These are phyloP conservation scores for Kodamaea sp. DNA, from an alignment of 1,139 yeast species.

Conservation along the genomic window DNA sequence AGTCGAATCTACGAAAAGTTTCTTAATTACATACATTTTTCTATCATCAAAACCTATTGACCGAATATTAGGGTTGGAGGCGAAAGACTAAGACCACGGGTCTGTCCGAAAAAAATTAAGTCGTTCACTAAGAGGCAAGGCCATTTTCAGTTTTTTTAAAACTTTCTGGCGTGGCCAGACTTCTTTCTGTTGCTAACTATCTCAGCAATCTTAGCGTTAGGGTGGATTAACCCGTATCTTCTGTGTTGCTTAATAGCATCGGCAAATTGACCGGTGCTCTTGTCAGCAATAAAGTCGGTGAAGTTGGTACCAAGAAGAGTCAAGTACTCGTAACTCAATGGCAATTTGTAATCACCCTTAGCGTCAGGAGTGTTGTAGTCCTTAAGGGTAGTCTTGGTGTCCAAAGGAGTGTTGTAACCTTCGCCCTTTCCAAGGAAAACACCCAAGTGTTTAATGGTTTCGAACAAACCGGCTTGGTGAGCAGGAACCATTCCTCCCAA, in stretches of 20 bases:
- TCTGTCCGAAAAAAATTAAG: too few species aligned
- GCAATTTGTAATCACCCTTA: constrained; percentile 36
- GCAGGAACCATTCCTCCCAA: constrained; percentile 82
- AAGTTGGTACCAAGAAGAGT: constrained; percentile 50
- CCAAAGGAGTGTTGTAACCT: constrained; percentile 72
- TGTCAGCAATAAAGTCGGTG: constrained; percentile 35
- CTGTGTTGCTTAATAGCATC: constrained; percentile 56
- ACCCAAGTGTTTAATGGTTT: constrained; percentile 61
- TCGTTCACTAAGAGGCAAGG: too few species aligned
- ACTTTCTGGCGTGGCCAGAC: constrained; percentile 26
- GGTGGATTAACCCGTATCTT: constrained; percentile 59
- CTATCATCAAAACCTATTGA: too few species aligned
- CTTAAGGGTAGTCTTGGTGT: constrained; percentile 24
- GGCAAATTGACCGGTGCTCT: constrained; percentile 33
- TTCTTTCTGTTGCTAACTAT: constrained; percentile 42
- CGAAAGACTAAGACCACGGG: too few species aligned
- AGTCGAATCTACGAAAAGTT: too few species aligned
- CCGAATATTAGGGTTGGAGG: too few species aligned
- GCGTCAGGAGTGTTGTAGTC: constrained; percentile 23
- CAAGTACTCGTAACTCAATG: constrained; percentile 54
- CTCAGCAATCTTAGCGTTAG: constrained; percentile 43
- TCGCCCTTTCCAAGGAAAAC: constrained; percentile 69
- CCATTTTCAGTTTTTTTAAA: too few species aligned
- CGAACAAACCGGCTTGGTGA: constrained; percentile 70
- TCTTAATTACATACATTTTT: too few species aligned